A percentile compares a stretch with the other conserved stretches of the same genome.
Evolutionary conservation across 345 rosid species (phyloP).

Genomic region (Rhodomyrtus tomentosa): DNA sequence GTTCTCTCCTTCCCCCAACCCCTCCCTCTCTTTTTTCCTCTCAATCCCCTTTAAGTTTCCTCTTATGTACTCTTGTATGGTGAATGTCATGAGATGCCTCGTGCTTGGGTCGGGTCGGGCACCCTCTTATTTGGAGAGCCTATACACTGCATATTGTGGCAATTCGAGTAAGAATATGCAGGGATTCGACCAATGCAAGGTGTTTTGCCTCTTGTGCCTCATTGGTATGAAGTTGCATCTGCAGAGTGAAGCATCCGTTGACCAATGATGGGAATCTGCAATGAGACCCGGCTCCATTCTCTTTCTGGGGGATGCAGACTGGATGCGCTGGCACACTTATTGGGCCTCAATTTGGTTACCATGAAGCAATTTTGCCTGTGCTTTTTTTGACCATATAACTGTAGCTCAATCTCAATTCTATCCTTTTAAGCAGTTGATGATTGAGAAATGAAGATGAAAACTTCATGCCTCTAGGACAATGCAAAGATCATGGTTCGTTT

Average conservation of each 20-base stretch:
- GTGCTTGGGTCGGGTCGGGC: background rate
- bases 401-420: background rate
- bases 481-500: background rate
- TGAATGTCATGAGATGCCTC: background rate
- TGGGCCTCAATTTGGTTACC: background rate
- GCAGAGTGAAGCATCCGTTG: background rate
- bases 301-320: background rate
- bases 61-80: background rate
- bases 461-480: background rate
- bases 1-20: no score
- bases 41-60: background rate
- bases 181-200: background rate
- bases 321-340: background rate
- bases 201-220: background rate
- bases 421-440: background rate
- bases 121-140: background rate
- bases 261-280: background rate
- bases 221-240: background rate
- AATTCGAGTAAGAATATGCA: background rate
- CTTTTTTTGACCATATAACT: background rate
- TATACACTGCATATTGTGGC: background rate
- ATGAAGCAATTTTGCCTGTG: background rate
- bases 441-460: background rate
- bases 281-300: background rate
- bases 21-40: no score